These are phyloP conservation scores for Penicillium ochrochloron DNA, from an alignment of 495 filamentous ascomycete species.

Conservation along the genomic window DNA sequence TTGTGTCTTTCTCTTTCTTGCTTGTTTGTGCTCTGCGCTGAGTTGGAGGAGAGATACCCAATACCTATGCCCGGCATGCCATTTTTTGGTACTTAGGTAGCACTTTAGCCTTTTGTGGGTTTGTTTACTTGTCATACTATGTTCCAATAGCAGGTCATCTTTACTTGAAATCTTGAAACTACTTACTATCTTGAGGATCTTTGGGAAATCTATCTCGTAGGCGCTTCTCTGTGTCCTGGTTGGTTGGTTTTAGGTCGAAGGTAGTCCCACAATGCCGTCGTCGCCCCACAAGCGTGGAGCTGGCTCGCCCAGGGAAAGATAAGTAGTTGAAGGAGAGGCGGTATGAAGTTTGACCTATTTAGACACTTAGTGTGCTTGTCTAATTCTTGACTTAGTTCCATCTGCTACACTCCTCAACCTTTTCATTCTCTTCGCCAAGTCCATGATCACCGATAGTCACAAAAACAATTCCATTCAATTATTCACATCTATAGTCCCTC, in stretches of 20 bases:
- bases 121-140: conserved; percentile 30
- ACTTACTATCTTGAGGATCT: background rate
- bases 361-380: no score
- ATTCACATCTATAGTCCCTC: background rate
- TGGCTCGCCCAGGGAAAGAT: no score
- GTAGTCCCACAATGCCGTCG: no score
- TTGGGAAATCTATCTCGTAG: background rate
- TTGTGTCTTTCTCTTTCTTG: conserved; percentile 18
- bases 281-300: no score
- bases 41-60: conserved; percentile 13
- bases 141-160: conserved; percentile 35
- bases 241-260: no score
- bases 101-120: conserved; percentile 16
- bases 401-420: background rate
- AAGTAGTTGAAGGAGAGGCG: no score
- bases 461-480: background rate
- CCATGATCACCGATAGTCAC: background rate
- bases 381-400: no score
- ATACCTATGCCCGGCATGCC: background rate
- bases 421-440: background rate
- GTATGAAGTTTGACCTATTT: no score
- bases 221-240: background rate
- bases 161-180: conserved; percentile 3
- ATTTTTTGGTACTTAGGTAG: conserved; percentile 6
- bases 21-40: conserved; percentile 17